These are phyloP conservation scores for Pelargonium myrrhifolium DNA, from an alignment of 441 rosid genomes.

Conservation along the genomic window DNA sequence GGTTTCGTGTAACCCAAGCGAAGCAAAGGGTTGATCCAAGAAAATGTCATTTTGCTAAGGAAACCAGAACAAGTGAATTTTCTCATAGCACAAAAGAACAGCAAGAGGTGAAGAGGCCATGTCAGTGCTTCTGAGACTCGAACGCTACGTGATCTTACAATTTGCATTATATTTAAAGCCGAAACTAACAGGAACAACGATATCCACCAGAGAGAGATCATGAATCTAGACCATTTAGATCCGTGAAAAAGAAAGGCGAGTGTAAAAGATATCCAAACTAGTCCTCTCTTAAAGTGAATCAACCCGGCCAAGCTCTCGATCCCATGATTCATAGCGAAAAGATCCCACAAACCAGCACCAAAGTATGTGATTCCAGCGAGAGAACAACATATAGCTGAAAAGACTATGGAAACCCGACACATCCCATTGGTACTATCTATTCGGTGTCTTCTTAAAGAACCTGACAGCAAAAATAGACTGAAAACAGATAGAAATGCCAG, in stretches of 20 bases:
- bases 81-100: slow-evolving; percentile 47
- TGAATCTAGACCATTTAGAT: slow-evolving; percentile 32
- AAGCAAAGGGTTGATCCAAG: slow-evolving; percentile 75
- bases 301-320: slow-evolving; percentile 24
- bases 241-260: slow-evolving; percentile 44
- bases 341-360: slow-evolving; percentile 34
- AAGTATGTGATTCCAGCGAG: slow-evolving; percentile 36
- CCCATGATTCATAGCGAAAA: slow-evolving; percentile 17
- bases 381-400: slow-evolving; percentile 40
- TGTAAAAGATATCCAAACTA: slow-evolving; percentile 51
- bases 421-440: slow-evolving; percentile 19
- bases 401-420: slow-evolving; percentile 33
- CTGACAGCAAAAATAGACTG: slow-evolving; percentile 38
- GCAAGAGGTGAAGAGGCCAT: slow-evolving; percentile 42
- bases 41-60: slow-evolving; percentile 54
- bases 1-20: slow-evolving; percentile 55
- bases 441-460: slow-evolving; percentile 25
- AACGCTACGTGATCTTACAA: slow-evolving; percentile 25
- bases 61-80: slow-evolving; percentile 30
- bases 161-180: slow-evolving; percentile 36
- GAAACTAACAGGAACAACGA: slow-evolving; percentile 38
- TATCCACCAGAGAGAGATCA: slow-evolving; percentile 59
- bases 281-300: slow-evolving; percentile 41
- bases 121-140: slow-evolving; percentile 32
- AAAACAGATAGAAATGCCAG: slow-evolving; percentile 48